A percentile compares a stretch with the other conserved stretches of the same genome.
phyloP scores from a whole-genome alignment of 2,329 filamentous ascomycete species.

The Aureobasidium leucospermi region DNA sequence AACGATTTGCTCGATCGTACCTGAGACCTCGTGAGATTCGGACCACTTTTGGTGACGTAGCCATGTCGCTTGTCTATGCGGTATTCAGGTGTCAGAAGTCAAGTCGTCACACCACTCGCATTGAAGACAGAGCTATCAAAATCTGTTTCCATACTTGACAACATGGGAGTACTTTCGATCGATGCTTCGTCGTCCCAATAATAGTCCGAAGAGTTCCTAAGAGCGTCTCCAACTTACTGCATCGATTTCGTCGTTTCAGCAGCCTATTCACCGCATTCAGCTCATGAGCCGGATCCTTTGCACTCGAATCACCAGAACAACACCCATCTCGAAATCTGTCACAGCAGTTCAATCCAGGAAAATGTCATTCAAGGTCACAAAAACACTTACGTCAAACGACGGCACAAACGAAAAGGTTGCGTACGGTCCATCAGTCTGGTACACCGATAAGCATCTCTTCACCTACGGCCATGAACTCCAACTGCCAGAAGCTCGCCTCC shows the following conservation, averaged over 20 bases:
- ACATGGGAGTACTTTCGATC: too few relatives aligned
- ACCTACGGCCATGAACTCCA: slow-evolving; percentile 21
- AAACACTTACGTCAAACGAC: slow-evolving; percentile 2
- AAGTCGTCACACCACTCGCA: not conserved
- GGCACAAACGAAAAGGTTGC: not conserved
- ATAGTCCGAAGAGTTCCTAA: too few relatives aligned
- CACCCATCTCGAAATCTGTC: not conserved
- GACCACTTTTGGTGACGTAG: not conserved
- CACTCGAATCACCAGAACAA: not conserved
- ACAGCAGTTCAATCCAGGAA: not conserved
- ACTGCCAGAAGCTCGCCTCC: slow-evolving; percentile 19
- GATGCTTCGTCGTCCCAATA: too few relatives aligned
- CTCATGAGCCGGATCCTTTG: not conserved
- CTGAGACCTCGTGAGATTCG: not conserved
- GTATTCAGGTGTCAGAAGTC: not conserved
- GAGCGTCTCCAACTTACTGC: not conserved
- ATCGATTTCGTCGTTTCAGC: not conserved
- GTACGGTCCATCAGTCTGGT: slow-evolving; percentile 9
- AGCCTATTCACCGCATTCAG: not conserved
- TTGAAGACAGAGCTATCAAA: not conserved
- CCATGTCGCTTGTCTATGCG: not conserved
- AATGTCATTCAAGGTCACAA: slow-evolving; percentile 3
- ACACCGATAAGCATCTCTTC: slow-evolving; percentile 20
- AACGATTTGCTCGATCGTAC: not conserved
- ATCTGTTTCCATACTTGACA: too few relatives aligned